Evolutionary conservation across 176 grass and related monocot species (phyloP), one percentile per base, ranked within the genome.

Genomic region (Paspalum vaginatum): DNA sequence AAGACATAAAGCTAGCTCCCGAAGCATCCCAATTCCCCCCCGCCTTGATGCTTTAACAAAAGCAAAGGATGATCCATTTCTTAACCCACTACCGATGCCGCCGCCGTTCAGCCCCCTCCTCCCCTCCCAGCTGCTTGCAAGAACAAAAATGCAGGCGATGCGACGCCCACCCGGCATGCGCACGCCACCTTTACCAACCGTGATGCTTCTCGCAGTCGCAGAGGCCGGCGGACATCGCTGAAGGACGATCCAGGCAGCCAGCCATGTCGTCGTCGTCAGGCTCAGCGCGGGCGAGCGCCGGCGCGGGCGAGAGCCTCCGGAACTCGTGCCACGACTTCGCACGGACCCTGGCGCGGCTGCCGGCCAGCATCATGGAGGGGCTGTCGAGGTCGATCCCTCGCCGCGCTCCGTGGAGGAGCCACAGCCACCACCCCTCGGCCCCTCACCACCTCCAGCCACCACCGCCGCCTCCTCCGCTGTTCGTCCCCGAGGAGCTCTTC

Each of bases 31-130:
- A 5, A 83, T 71, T 15, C 22, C n/a, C 48, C 25, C 45, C 14
- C 43, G 21, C 64, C 88, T 88, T 57, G 51, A 82, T 32, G 47
- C 85, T 88, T 85, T 80, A 56, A 80, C 44, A 68, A 92, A 91
- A 86, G 90, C 74, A 92, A 92, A 85, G 83, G 74, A 89, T 74
- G 79, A 64, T 39, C 21, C 53, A 85, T 86, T 80, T 27, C 81
- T 74, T 88, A 70, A 62, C 27, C 50, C 27, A 6, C 12, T 17
- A 10, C 57, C 11, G 22, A n/a, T 5, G 56, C 60, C 75, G 70
- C 32, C 32, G 32, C 32, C 57, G 12, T 59, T 59, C 55, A 56
- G 21, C 56, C 25, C 11, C 26, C 58, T 57, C 56, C 25, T 22
- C 26, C 58, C 58, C 58, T 61, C 26, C 24, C 22, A 67, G 37